Conservation (phyloP, 805 yeast species). For the Metschnikowia henanensis region DNA sequence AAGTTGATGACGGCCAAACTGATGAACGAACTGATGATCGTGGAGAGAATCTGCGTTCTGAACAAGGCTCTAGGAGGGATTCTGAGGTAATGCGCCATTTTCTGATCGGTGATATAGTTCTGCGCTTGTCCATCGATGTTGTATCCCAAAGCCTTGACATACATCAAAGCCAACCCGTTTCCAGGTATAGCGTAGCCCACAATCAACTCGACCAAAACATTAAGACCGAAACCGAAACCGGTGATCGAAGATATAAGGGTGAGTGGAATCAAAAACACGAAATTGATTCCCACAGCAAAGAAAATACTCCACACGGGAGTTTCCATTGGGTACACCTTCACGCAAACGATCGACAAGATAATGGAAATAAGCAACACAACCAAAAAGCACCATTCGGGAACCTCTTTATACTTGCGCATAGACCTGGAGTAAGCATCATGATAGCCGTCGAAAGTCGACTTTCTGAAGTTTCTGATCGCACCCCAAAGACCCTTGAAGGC, state of each 20-base stretch:
- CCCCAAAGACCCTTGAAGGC: constrained; percentile 16
- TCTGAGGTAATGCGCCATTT: constrained; percentile 64
- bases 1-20: constrained; percentile 9
- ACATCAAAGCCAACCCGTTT: constrained; percentile 37
- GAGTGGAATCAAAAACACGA: constrained; percentile 24
- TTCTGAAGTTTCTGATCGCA: constrained; percentile 19
- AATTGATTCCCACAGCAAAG: constrained; percentile 22
- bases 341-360: constrained; percentile 32
- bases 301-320: constrained; percentile 27
- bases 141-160: constrained; percentile 59
- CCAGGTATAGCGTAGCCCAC: constrained; percentile 40
- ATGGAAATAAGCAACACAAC: constrained; percentile 26
- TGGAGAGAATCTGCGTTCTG: constrained; percentile 29
- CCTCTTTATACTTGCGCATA: constrained; percentile 35
- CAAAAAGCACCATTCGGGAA: constrained; percentile 33
- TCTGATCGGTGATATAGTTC: constrained; percentile 54
- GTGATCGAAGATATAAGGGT: constrained; percentile 24
- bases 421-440: constrained; percentile 32
- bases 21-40: constrained; percentile 4
- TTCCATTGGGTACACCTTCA: constrained; percentile 25
- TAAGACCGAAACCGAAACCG: constrained; percentile 33
- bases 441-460: constrained; percentile 31
- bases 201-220: constrained; percentile 38
- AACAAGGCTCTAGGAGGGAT: constrained; percentile 63
- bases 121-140: constrained; percentile 59